A percentile compares a stretch with the other conserved stretches of the same genome.
Evolutionary conservation across 202 grass and related monocot genomes (phyloP).

Genomic region (Digitaria exilis): DNA sequence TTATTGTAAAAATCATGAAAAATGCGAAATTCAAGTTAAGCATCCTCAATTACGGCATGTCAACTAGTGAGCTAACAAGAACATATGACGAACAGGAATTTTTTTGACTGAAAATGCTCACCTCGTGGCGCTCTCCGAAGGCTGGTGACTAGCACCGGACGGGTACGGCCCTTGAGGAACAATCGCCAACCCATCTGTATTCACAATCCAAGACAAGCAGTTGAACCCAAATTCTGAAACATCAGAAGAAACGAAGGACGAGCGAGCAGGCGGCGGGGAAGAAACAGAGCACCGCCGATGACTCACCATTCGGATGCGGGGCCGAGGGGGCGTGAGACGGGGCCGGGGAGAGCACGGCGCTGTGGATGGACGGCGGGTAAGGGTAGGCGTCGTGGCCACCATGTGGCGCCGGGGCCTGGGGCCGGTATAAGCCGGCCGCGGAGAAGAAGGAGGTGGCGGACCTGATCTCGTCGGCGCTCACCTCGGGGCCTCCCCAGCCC

Average conservation of each 20-base stretch:
- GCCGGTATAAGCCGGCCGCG: neutral
- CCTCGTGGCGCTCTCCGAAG: constrained; percentile 59
- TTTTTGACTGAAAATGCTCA: constrained; percentile 17
- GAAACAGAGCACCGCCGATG: neutral
- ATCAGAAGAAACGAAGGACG: neutral
- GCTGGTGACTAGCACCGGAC: constrained; percentile 49
- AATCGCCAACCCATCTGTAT: constrained; percentile 37
- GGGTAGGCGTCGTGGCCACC: constrained; percentile 51
- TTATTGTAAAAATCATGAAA: neutral
- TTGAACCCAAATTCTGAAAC: neutral
- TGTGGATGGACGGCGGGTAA: constrained; percentile 75
- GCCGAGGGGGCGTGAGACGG: constrained; percentile 28
- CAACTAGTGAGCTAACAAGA: constrained; percentile 23
- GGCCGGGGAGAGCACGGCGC: constrained; percentile 54
- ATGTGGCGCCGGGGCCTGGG: neutral
- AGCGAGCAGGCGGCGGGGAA: neutral
- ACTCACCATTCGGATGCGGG: constrained; percentile 31
- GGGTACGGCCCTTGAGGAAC: constrained; percentile 57
- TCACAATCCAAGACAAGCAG: neutral
- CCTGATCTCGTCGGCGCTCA: constrained; percentile 73
- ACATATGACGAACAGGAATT: neutral
- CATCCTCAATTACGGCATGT: neutral
- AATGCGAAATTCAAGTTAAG: neutral
- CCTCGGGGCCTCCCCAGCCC: constrained; percentile 45
- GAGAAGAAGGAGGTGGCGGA: constrained; percentile 73